These are phyloP conservation scores for Mollisiaceae sp. DNA, from an alignment of 2,329 filamentous ascomycete species.

Conservation along the genomic window DNA sequence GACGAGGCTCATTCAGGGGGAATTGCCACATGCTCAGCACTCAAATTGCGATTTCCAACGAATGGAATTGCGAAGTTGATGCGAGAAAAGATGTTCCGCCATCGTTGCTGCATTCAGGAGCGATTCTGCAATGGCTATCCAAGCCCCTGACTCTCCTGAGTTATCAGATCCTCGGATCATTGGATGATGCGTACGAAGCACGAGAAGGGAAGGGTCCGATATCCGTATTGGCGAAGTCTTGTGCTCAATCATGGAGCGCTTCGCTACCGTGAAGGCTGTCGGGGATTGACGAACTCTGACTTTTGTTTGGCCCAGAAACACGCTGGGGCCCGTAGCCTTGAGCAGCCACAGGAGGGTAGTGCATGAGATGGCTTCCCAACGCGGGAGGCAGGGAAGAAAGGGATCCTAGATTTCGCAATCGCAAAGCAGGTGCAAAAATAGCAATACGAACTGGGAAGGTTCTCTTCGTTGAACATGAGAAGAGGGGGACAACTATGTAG, in stretches of 20 bases:
- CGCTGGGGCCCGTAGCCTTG: too few species aligned
- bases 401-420: not conserved
- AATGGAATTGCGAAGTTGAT: not conserved
- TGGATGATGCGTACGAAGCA: not conserved
- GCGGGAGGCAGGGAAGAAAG: not conserved
- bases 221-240: too few species aligned
- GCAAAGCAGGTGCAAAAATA: not conserved
- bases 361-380: too few species aligned
- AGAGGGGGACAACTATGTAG: not conserved
- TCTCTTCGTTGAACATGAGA: too few species aligned
- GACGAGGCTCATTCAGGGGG: not conserved
- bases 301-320: not conserved
- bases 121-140: not conserved
- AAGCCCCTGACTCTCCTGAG: not conserved
- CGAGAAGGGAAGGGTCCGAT: not conserved
- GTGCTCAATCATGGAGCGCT: not conserved
- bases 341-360: too few species aligned
- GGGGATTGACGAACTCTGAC: not conserved
- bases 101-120: not conserved
- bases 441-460: not conserved
- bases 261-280: not conserved
- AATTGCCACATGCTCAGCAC: not conserved
- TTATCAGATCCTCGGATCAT: slow-evolving; percentile 3
- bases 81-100: not conserved
- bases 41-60: not conserved